phyloP scores from a whole-genome alignment of 1,139 yeast genomes.

The Saccharomyces pastorianus region DNA sequence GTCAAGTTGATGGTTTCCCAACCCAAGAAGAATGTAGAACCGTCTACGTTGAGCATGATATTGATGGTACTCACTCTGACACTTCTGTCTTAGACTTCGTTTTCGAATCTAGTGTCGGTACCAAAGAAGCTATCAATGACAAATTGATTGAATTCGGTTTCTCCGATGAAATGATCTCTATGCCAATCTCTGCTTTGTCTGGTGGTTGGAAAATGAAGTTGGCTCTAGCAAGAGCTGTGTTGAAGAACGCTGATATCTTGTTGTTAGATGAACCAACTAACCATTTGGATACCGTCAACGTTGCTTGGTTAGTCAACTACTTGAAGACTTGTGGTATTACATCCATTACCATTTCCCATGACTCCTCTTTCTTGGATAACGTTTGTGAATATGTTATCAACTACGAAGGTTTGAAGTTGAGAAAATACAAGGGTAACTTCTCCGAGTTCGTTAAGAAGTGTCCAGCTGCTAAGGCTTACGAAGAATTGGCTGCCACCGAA shows the following conservation, averaged over 20 bases:
- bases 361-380: constrained; percentile 97
- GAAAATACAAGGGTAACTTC: constrained; percentile 99
- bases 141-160: constrained; percentile 84
- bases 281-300: constrained; percentile 98
- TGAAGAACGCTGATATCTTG: constrained; percentile 96
- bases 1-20: constrained; percentile 99
- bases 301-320: constrained; percentile 99
- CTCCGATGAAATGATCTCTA: constrained; percentile 80
- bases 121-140: constrained; percentile 57
- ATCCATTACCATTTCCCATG: constrained; percentile 97
- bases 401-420: constrained; percentile 98
- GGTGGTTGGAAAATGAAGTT: constrained; percentile 99
- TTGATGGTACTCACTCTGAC: constrained; percentile 95
- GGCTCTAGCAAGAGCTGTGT: constrained; percentile 98
- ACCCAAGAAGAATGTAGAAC: constrained; percentile 97
- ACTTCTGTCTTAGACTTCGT: constrained; percentile 90
- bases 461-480: constrained; percentile 97
- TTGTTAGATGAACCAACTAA: constrained; percentile 99
- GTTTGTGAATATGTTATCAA: constrained; percentile 97
- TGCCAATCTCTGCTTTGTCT: constrained; percentile 93
- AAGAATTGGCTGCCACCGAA: constrained; percentile 97
- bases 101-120: constrained; percentile 75
- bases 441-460: constrained; percentile 97
- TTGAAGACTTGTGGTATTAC: constrained; percentile 96
- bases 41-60: constrained; percentile 98